A percentile compares a stretch with the other conserved stretches of the same genome.
Evolutionary conservation across 140 eudicot genomes (phyloP).

Genomic region (Bidens hawaiensis): DNA sequence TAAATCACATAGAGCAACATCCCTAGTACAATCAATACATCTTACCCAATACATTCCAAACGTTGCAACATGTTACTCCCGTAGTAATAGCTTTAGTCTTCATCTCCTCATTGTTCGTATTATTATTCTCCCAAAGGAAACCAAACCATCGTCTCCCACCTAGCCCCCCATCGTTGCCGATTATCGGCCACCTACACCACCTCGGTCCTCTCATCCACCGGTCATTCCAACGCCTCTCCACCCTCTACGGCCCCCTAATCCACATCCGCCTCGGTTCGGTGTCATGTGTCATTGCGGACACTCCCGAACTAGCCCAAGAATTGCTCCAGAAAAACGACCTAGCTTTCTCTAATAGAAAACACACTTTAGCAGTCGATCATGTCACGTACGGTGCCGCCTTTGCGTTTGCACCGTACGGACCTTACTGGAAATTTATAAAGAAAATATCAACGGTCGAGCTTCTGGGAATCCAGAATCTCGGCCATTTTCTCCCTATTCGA

Average conservation of each 20-base stretch:
- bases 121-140: background rate
- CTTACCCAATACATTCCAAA: background rate
- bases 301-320: slow-evolving; percentile 44
- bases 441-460: slow-evolving; percentile 45
- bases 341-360: slow-evolving; percentile 32
- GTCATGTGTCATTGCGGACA: slow-evolving; percentile 31
- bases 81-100: background rate
- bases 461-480: slow-evolving; percentile 29
- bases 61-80: background rate
- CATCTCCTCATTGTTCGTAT: slow-evolving; percentile 2
- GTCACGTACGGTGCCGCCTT: slow-evolving; percentile 33
- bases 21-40: background rate
- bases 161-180: slow-evolving; percentile 45
- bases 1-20: background rate
- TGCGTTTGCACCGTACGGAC: slow-evolving; percentile 45
- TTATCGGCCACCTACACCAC: slow-evolving; percentile 63
- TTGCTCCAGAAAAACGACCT: slow-evolving; percentile 44
- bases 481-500: slow-evolving; percentile 43
- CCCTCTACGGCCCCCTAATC: slow-evolving; percentile 43
- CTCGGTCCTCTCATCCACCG: slow-evolving; percentile 52
- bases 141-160: slow-evolving; percentile 41
- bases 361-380: slow-evolving; percentile 28
- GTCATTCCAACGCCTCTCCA: slow-evolving; percentile 36
- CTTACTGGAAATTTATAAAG: slow-evolving; percentile 54
- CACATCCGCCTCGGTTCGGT: slow-evolving; percentile 44